Conservation (phyloP, 2,329 filamentous ascomycete species). For the Metarhizium humberi region DNA sequence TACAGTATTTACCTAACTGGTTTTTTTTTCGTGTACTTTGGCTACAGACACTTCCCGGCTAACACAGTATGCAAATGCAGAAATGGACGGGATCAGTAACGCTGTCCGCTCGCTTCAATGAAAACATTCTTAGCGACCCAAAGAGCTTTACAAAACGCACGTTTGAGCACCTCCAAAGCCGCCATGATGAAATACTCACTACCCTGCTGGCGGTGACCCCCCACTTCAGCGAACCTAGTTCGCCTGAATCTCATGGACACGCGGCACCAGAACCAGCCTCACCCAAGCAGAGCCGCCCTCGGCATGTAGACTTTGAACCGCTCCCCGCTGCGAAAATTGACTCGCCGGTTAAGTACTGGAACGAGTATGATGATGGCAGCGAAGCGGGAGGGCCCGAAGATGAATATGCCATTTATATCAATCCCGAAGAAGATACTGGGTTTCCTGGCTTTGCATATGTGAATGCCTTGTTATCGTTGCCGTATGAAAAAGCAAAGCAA, state of each 20-base stretch:
- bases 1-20: background rate
- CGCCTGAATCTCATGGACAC: constrained; percentile 22
- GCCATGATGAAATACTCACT: constrained; percentile 40
- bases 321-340: constrained; percentile 19
- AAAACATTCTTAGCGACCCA: constrained; percentile 53
- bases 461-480: constrained; percentile 38
- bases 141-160: constrained; percentile 66
- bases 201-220: constrained; percentile 38
- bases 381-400: constrained; percentile 51
- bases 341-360: constrained; percentile 57
- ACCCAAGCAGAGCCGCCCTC: constrained; percentile 5
- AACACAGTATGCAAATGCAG: constrained; percentile 22
- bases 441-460: constrained; percentile 58
- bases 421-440: constrained; percentile 51
- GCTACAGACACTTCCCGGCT: background rate
- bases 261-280: constrained; percentile 4
- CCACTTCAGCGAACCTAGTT: constrained; percentile 28
- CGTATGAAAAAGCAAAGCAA: constrained; percentile 39
- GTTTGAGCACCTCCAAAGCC: constrained; percentile 41
- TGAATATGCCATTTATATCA: constrained; percentile 64
- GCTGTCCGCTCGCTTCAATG: constrained; percentile 56
- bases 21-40: background rate
- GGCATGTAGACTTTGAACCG: constrained; percentile 18
- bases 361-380: constrained; percentile 77
- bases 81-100: constrained; percentile 73